phyloP scores from a whole-genome alignment of 2,329 filamentous ascomycete species.

The Colletotrichum graminicola region DNA sequence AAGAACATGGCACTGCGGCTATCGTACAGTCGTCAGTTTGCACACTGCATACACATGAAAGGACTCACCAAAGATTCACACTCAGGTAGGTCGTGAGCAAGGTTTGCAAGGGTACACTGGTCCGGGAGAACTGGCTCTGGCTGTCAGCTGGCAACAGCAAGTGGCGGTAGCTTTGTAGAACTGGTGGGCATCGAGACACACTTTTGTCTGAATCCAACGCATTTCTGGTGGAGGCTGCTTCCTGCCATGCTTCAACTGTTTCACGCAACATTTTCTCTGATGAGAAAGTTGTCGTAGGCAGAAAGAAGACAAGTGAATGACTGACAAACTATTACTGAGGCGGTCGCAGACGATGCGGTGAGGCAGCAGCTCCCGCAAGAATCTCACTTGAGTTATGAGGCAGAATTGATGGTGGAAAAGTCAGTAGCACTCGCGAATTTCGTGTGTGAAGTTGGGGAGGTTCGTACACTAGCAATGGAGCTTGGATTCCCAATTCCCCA shows the following conservation, averaged over 20 bases:
- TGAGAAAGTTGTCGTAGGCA: neutral
- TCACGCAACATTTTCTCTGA: slow-evolving; percentile 1
- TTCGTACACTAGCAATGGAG: neutral
- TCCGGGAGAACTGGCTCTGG: neutral
- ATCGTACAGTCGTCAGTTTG: neutral
- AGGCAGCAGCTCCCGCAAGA: neutral
- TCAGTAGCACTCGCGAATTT: neutral
- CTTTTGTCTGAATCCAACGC: neutral
- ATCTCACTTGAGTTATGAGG: neutral
- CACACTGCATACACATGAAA: neutral
- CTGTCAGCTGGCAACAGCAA: neutral
- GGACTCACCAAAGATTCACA: slow-evolving; percentile 12
- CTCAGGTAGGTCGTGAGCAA: slow-evolving; percentile 9
- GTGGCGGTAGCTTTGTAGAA: neutral
- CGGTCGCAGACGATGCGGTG: neutral
- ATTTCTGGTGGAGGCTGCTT: neutral
- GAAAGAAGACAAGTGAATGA: neutral
- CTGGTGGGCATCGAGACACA: neutral
- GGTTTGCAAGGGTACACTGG: slow-evolving; percentile 13
- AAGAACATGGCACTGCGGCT: slow-evolving; percentile 12
- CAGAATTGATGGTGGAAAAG: neutral
- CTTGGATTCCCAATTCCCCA: neutral
- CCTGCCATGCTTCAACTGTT: slow-evolving; percentile 1
- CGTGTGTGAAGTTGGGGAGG: neutral
- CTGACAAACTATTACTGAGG: neutral